These are phyloP conservation scores for Fusarium siculi DNA, from an alignment of 2,329 filamentous ascomycete species.

Conservation along the genomic window DNA sequence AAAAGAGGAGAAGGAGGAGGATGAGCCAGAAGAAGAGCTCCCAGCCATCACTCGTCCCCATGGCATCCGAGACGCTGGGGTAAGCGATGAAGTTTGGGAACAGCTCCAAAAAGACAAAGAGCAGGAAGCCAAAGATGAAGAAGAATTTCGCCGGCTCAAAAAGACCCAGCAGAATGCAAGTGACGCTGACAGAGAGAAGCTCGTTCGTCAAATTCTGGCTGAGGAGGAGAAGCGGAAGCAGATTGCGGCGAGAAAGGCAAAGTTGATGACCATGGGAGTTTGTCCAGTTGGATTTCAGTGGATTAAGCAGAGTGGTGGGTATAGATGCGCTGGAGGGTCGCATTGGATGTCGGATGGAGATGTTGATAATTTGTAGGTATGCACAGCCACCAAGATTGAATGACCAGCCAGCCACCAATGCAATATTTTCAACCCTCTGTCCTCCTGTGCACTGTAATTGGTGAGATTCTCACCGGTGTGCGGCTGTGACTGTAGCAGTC, in stretches of 20 bases:
- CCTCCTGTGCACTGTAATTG: too few relatives aligned
- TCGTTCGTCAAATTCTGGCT: conserved; percentile 45
- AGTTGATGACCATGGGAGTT: conserved; percentile 62
- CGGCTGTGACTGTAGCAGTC: too few relatives aligned
- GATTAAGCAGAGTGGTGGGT: conserved; percentile 69
- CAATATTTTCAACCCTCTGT: too few relatives aligned
- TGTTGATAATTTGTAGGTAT: conserved; percentile 11
- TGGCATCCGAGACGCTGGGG: conserved; percentile 63
- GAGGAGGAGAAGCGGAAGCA: conserved; percentile 53
- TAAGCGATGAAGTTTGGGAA: conserved; percentile 70
- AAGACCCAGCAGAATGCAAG: conserved; percentile 42
- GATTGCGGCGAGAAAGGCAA: conserved; percentile 56
- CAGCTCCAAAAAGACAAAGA: conserved; percentile 65
- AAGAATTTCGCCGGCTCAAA: conserved; percentile 50
- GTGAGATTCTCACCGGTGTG: too few relatives aligned
- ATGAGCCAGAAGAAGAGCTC: neutral
- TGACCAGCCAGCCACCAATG: too few relatives aligned
- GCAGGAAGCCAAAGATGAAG: conserved; percentile 51
- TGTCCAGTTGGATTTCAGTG: conserved; percentile 69
- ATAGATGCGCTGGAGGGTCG: conserved; percentile 68
- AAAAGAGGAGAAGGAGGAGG: neutral
- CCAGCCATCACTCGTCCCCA: neutral
- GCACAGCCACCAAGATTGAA: too few relatives aligned
- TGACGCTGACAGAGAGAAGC: conserved; percentile 49
- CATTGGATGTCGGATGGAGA: conserved; percentile 57